Evolutionary conservation across 306 rosid species (phyloP).

Genomic region (Acacia melanoxylon): DNA sequence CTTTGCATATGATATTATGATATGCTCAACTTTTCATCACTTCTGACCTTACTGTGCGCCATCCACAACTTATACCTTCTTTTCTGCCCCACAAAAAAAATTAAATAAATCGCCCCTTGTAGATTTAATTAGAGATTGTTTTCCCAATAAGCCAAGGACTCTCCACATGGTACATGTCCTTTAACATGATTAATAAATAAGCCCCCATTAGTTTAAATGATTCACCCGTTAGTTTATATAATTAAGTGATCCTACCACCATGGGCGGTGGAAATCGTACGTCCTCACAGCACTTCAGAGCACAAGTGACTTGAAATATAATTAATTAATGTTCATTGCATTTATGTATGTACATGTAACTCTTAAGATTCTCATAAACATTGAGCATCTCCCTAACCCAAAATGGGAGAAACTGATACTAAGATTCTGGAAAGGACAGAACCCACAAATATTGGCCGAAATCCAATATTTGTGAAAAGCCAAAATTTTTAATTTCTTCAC

Average conservation of each 20-base stretch:
- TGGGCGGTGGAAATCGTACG: background rate
- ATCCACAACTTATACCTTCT: background rate
- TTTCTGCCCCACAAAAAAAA: background rate
- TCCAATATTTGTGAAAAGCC: background rate
- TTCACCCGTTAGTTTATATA: background rate
- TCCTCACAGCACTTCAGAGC: background rate
- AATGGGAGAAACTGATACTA: conserved; percentile 16
- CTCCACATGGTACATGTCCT: background rate
- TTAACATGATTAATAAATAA: background rate
- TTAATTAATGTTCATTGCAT: background rate
- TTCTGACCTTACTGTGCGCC: background rate
- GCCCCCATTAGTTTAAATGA: background rate
- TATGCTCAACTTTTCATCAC: conserved; percentile 23
- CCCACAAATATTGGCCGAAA: background rate
- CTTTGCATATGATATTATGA: background rate
- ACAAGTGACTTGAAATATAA: background rate
- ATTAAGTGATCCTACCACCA: background rate
- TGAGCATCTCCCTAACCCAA: background rate
- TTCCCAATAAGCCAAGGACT: background rate
- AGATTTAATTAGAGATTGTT: background rate
- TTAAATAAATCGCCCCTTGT: background rate
- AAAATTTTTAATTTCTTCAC: conserved; percentile 20
- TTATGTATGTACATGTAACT: background rate
- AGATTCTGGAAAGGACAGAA: background rate
- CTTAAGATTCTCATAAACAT: background rate